These are phyloP conservation scores for Eutypella sp. DNA, from an alignment of 2,329 filamentous ascomycete species.

Conservation along the genomic window DNA sequence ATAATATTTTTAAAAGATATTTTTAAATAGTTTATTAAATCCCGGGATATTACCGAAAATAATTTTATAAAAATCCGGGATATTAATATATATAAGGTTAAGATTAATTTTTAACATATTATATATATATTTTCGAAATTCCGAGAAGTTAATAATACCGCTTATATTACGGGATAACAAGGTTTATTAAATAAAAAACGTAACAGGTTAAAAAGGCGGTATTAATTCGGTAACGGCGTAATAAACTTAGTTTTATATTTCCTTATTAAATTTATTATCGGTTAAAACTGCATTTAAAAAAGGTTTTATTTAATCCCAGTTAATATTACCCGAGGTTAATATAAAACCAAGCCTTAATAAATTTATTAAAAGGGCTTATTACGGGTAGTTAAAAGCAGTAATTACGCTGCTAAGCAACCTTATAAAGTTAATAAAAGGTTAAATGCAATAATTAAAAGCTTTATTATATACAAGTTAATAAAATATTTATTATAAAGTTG, in stretches of 20 bases:
- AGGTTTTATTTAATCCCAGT: constrained; percentile 24
- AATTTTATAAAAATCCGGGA: not conserved
- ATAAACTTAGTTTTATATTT: constrained; percentile 33
- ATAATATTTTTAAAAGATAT: not conserved
- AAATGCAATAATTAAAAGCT: too few relatives aligned
- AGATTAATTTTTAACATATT: not conserved
- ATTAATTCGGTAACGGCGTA: constrained; percentile 30
- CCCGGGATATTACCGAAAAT: not conserved
- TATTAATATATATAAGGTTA: not conserved
- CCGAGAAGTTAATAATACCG: constrained; percentile 25
- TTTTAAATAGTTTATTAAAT: not conserved
- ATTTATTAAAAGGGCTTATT: not conserved
- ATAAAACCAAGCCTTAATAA: constrained; percentile 11
- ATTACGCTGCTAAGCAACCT: too few relatives aligned
- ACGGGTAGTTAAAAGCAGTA: constrained; percentile 10
- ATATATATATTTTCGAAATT: not conserved
- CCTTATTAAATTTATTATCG: constrained; percentile 20
- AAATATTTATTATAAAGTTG: too few relatives aligned
- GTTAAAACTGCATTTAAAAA: constrained; percentile 26
- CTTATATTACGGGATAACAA: constrained; percentile 23
- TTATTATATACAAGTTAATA: too few relatives aligned
- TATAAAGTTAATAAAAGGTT: too few relatives aligned
- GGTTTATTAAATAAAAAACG: constrained; percentile 23
- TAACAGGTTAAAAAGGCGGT: constrained; percentile 21
- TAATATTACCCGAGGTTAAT: constrained; percentile 5